A percentile compares a stretch with the other conserved stretches of the same genome.
phyloP scores from a whole-genome alignment of 148 eudicot species.

The Rhododendron mucronatum region DNA sequence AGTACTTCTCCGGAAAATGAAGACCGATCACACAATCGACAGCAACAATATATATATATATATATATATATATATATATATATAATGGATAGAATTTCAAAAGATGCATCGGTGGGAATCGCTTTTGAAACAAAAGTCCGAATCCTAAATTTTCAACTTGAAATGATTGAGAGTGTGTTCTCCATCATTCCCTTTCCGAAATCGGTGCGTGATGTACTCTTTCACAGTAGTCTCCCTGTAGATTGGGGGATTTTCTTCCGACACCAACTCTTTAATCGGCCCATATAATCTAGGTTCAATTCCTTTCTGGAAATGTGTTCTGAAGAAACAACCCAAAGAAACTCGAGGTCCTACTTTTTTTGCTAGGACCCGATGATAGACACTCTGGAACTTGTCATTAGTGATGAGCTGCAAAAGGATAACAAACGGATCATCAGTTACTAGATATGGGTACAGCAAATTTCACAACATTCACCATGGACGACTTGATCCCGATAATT shows the following conservation, averaged over 20 bases:
- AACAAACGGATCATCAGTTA: not conserved
- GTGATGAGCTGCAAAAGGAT: constrained; percentile 35
- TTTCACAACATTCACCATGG: not conserved
- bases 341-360: constrained; percentile 48
- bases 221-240: not conserved
- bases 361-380: constrained; percentile 40
- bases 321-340: constrained; percentile 52
- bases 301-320: constrained; percentile 14
- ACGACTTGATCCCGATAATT: not conserved
- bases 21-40: not conserved
- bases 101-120: not conserved
- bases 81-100: not conserved
- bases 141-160: constrained; percentile 11
- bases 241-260: constrained; percentile 1
- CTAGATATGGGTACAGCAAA: not conserved
- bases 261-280: constrained; percentile 45
- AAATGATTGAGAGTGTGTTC: constrained; percentile 11
- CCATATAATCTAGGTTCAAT: constrained; percentile 26
- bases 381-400: constrained; percentile 56
- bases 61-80: no score
- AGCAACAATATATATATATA: no score
- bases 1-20: not conserved
- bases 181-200: constrained; percentile 6
- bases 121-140: not conserved
- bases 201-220: not conserved